Conservation (phyloP, 179 eudicot species). For the Sideroxylon spinosum region DNA sequence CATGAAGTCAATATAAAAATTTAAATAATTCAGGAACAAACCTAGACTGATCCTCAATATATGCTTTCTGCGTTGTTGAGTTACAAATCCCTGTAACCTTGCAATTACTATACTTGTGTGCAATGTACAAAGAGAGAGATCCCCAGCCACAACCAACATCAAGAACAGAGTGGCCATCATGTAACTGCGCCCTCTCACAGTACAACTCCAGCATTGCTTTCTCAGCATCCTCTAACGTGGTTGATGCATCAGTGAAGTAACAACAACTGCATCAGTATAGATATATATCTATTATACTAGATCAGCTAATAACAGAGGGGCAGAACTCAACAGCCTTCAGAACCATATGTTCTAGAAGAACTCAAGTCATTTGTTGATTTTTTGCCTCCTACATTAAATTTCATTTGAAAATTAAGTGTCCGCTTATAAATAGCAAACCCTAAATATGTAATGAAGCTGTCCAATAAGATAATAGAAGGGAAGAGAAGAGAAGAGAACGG, state of each 20-base stretch:
- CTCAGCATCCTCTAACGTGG: slow-evolving; percentile 80
- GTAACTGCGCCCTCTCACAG: slow-evolving; percentile 72
- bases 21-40: slow-evolving; percentile 17
- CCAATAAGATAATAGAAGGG: background rate
- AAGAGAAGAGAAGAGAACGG: too few species aligned
- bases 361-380: background rate
- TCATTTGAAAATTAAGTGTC: background rate
- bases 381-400: background rate
- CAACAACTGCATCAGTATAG: slow-evolving; percentile 66
- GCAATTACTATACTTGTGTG: slow-evolving; percentile 70
- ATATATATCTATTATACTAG: background rate
- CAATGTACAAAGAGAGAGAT: slow-evolving; percentile 73
- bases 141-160: slow-evolving; percentile 99
- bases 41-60: slow-evolving; percentile 74
- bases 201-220: slow-evolving; percentile 75
- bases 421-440: too few species aligned
- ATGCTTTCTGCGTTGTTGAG: slow-evolving; percentile 78
- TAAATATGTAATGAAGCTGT: background rate
- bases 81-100: slow-evolving; percentile 88
- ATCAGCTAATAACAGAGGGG: slow-evolving; percentile 3
- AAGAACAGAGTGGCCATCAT: slow-evolving; percentile 91
- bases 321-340: background rate
- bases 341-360: background rate
- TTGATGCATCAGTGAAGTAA: slow-evolving; percentile 53
- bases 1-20: too few species aligned